Percentiles rank a stretch among this genome's conserved stretches.
Evolutionary conservation across 2,329 filamentous ascomycete species (phyloP).

Genomic region (Penicillium concentricum): DNA sequence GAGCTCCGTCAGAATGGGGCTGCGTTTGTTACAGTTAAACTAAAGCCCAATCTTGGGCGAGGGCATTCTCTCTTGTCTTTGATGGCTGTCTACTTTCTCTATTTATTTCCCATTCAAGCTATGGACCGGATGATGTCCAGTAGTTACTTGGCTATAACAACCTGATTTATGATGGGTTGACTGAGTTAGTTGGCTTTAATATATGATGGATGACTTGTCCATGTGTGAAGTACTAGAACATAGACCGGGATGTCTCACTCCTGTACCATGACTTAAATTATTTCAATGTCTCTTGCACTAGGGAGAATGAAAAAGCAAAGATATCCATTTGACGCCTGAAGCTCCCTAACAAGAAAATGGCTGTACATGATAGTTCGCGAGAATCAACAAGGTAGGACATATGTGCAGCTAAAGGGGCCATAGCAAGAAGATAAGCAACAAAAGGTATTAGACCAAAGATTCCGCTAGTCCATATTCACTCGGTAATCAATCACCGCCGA

Average conservation of each 20-base stretch:
- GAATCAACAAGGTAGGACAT: slow-evolving; percentile 14
- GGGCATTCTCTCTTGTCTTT: too few species aligned
- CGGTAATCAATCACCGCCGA: slow-evolving; percentile 36
- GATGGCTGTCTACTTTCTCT: too few species aligned
- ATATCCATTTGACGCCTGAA: slow-evolving; percentile 33
- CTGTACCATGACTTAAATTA: not conserved
- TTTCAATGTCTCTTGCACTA: not conserved
- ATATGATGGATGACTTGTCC: too few species aligned
- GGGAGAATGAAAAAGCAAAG: slow-evolving; percentile 2
- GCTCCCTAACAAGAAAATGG: slow-evolving; percentile 35
- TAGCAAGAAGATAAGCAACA: slow-evolving; percentile 12
- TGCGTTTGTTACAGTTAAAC: too few species aligned
- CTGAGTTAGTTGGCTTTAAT: too few species aligned
- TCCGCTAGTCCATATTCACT: not conserved
- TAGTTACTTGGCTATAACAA: too few species aligned
- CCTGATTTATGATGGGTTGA: too few species aligned
- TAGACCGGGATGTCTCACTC: not conserved
- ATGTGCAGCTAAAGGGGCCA: slow-evolving; percentile 12
- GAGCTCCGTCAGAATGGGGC: too few species aligned
- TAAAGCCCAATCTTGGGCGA: too few species aligned
- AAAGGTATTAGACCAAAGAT: not conserved
- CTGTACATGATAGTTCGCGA: slow-evolving; percentile 25
- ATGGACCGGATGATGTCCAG: too few species aligned
- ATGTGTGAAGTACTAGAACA: too few species aligned
- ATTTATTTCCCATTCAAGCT: too few species aligned